These are phyloP conservation scores for Antitrichia curtipendula DNA, from an alignment of 225 moss, liverwort and hornwort genomes.

Conservation along the genomic window DNA sequence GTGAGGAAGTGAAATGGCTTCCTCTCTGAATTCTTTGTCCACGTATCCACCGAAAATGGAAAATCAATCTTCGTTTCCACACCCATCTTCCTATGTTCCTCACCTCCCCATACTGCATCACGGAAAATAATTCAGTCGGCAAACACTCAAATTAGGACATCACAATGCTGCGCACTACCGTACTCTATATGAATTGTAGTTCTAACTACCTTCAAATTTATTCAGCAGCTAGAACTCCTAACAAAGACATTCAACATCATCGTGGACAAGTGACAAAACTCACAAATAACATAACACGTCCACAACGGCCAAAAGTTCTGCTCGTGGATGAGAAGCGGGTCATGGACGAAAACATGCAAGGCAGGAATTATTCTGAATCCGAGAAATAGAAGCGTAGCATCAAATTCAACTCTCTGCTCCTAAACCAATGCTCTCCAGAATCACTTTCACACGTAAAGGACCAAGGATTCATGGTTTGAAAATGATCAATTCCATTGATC, in stretches of 20 bases:
- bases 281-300: not conserved
- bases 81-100: slow-evolving; percentile 22
- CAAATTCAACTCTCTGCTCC: not conserved
- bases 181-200: not conserved
- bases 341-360: not conserved
- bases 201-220: not conserved
- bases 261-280: not conserved
- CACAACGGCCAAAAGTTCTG: not conserved
- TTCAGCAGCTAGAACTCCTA: not conserved
- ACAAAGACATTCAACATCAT: not conserved
- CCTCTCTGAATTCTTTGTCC: slow-evolving; percentile 40
- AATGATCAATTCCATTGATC: not conserved
- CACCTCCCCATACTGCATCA: not conserved
- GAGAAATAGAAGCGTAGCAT: not conserved
- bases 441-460: not conserved
- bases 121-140: not conserved
- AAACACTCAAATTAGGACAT: not conserved
- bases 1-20: slow-evolving; percentile 65
- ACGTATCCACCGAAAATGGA: slow-evolving; percentile 83
- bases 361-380: not conserved
- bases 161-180: not conserved
- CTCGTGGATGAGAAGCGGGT: not conserved
- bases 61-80: slow-evolving; percentile 48
- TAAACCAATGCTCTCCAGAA: not conserved
- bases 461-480: not conserved